Evolutionary conservation across 2,329 filamentous ascomycete species (phyloP), one percentile per base, ranked within the genome.

Genomic region (Ceratocystis harringtonii): DNA sequence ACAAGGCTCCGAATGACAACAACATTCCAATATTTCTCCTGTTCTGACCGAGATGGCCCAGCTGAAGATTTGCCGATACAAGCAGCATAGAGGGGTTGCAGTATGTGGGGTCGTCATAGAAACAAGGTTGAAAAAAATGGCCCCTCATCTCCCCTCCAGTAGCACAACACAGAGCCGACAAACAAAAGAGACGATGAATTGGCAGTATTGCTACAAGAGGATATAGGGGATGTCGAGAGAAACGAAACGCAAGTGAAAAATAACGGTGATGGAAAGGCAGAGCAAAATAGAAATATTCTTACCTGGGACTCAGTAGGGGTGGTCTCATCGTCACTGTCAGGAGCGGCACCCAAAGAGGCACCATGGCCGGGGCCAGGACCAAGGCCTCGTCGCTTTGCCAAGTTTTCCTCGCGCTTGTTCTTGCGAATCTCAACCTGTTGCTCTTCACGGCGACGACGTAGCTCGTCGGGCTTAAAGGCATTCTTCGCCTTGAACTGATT

Each of bases 401-500:
- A 80, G 79, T 96, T 97, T 81, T 99, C 94, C 79, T 99, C 94
- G 75, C 94, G 87, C 85, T 97, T 97, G 70, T 92, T 90, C 81
- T 95, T 96, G 76, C 94, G 88, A 75, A 99, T 99, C 81, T 99
- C 94, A 70, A 99, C 94, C 80, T 97, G 94, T 78, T 96, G 92
- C 79, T 99, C 94, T 77, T 99, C 94, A 75, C 94, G 94, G 75
- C 94, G 94, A 74, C 94, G 92, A 76, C 94, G 90, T 70, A 99
- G 87, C 81, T 99, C 94, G 77, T 99, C 94, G 72, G 92, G 92
- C 85, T 96, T 96, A 84, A 99, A 97, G 74, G 90, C 90, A 79
- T 90, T 92, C 84, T 96, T 96, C 65, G 94, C 94, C 88, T 99
- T 99, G 87, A 96, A 99, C 81, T 96, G 92, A 70, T 90, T 96